These are phyloP conservation scores for Fremontodendron californicum DNA, from an alignment of 345 rosid species.

Conservation along the genomic window DNA sequence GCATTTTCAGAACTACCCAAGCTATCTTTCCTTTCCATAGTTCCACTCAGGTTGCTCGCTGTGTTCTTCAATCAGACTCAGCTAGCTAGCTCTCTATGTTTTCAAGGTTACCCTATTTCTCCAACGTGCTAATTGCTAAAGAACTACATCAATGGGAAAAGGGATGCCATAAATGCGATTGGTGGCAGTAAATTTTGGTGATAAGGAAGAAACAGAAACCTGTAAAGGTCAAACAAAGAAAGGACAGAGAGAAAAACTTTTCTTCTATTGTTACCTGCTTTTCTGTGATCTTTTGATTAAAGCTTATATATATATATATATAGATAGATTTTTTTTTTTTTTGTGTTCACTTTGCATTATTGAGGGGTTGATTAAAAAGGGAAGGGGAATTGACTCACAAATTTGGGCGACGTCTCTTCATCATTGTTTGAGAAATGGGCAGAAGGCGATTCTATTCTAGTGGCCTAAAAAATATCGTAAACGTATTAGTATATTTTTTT, in stretches of 20 bases:
- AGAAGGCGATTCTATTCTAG: not conserved
- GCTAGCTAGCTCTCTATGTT: not conserved
- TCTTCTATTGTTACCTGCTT: not conserved
- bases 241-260: not conserved
- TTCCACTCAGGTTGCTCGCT: not conserved
- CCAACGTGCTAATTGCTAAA: not conserved
- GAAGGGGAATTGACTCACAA: not conserved
- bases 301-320: not conserved
- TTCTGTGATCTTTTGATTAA: not conserved
- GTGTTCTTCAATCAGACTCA: not conserved
- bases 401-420: not conserved
- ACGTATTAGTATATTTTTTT: not conserved
- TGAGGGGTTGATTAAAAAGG: not conserved
- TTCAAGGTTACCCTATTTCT: not conserved
- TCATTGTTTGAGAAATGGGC: not conserved
- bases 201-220: not conserved
- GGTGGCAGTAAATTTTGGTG: not conserved
- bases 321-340: too few relatives aligned
- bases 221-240: not conserved
- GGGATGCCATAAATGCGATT: not conserved
- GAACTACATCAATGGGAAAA: not conserved
- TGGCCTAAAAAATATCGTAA: conserved; percentile 1
- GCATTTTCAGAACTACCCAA: not conserved
- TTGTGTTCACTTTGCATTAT: not conserved
- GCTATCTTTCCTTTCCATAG: not conserved